Conservation (phyloP, 768 basidiomycete genomes). For the Agaricus sinodeliciosus region DNA sequence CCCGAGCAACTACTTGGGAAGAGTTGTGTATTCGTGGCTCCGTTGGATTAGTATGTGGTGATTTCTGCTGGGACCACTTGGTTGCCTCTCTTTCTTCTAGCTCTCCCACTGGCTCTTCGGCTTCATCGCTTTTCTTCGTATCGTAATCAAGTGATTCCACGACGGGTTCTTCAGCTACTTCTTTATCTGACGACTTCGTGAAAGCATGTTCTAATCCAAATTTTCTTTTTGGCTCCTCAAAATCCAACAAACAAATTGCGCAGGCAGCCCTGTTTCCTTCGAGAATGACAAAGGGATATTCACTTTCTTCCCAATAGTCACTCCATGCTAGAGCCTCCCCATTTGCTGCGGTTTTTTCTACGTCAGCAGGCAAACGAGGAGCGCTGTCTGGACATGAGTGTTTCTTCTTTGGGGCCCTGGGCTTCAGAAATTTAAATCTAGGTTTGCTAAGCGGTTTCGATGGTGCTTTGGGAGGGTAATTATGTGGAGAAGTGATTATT, state of each 20-base stretch:
- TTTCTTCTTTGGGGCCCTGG: slow-evolving; percentile 18
- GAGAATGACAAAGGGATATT: slow-evolving; percentile 76
- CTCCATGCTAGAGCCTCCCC: slow-evolving; percentile 55
- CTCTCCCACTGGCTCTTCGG: not conserved
- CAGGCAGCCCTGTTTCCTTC: slow-evolving; percentile 81
- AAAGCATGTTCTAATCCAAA: slow-evolving; percentile 1
- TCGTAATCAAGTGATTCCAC: not conserved
- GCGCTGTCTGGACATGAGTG: slow-evolving; percentile 1
- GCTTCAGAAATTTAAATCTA: slow-evolving; percentile 48
- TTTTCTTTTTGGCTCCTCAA: slow-evolving; percentile 58
- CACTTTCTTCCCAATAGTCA: slow-evolving; percentile 68
- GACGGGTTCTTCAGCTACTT: not conserved
- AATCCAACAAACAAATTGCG: slow-evolving; percentile 81
- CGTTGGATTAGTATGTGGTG: no score
- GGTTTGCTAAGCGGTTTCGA: slow-evolving; percentile 16
- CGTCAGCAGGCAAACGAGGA: slow-evolving; percentile 8
- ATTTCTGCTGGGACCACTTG: no score
- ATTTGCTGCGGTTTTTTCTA: slow-evolving; percentile 6
- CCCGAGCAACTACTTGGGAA: no score
- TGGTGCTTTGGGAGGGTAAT: slow-evolving; percentile 53
- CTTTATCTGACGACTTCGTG: not conserved
- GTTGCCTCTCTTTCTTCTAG: not conserved
- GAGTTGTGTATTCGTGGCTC: no score
- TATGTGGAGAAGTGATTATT: slow-evolving; percentile 43
- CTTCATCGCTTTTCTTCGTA: not conserved